Evolutionary conservation across 78 protist genomes (phyloP), one percentile per base, ranked within the genome.

Genomic region (Protostelium mycophagum): DNA sequence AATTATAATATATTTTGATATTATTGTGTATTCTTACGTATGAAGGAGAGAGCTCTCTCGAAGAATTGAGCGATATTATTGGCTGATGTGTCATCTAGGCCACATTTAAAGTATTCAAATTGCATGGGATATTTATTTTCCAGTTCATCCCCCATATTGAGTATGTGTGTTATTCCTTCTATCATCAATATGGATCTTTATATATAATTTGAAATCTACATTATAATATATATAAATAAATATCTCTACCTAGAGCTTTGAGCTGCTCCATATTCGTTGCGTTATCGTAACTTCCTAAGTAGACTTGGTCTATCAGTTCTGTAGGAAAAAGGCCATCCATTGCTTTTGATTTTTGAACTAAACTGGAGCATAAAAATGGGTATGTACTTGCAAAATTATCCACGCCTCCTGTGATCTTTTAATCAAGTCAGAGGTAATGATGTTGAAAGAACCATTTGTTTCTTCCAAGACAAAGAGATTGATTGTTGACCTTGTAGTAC

Each of bases 141-240:
- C 63, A 91, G 85, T 63, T 91, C 94, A 9, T 34, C 23, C n/a
- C 92, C 94, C 94, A 91, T 91, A 84, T 91, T 91, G n/a, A 91
- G 90, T 1, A 91, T 84, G 85, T 91, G 91, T 35, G 94, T 91
- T 35, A 91, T 91, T 38, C 88, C 90, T 91, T 35, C 38, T 37
- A 83, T 38, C 34, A 23, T 23, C 5, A 28, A 88, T 16, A 16
- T 38, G 31, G 34, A 28, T 37, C 29, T 28, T 38, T 1, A 31
- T 34, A 9, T 1, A 28, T 10, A 9, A 9, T 73, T 28, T 38
- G 35, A 39, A 1, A n/a, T 89, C 34, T 16, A 51, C 31, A 51
- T 51, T 5, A 5, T 25, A 16, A 51, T 51, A 16, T 16, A 51
- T 5, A 51, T 51, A 16, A 51, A 51, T 5, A 73, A 38, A 38